Base-by-base conservation (phyloP, 2,329 filamentous ascomycete genomes). In the Exophiala sp. region DNA sequence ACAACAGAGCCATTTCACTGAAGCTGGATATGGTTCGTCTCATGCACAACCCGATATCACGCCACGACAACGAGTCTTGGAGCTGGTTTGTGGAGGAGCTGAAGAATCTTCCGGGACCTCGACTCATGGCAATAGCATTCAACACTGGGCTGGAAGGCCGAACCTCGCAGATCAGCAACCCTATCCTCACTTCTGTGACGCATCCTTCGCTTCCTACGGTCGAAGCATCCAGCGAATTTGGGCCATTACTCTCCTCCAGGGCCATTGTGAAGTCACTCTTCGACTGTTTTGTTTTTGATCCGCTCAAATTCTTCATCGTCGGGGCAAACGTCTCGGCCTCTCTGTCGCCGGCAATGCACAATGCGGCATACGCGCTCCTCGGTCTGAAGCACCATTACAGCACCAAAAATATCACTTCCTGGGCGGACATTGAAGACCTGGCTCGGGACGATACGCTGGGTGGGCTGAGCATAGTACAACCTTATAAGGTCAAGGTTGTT, bases 81-180 rank as follows among this genome's bases (percentile, higher is more conserved):
- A 56, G 62, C 3, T 68, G 68, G 41, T 70, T 71, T 16, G 60
- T 59, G 2, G 65, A 68, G 44, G 65, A 64, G 34, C 61, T 71
- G 29, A 61, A 63, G 27, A 58, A 63, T 1, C 46, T 66, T 3
- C 57, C 64, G 1, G 65, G 63, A 11, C 50, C 60, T 6, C 64
- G 64, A 42, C 59, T 64, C 1, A 64, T 66, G 2, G 53, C 69
- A 13, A 70, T 70, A 24, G 67, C 68, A 13, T 72, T 69, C 56
- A 71, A 71, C 29, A 56, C 68, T 10, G 68, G 68, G 8, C 59
- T 60, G 6, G 58, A 70, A 13, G 69, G 69, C 32, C 67, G 69
- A 13, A 71, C 68, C 9, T 71, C 69, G n/a, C 69, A 71, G 50
- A 63, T 71, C 1, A 69, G 70, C 52, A 72, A 72, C 50, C 63